Evolutionary conservation across 164 flowering plant species (phyloP).

Genomic region (Vitis rotundifolia): DNA sequence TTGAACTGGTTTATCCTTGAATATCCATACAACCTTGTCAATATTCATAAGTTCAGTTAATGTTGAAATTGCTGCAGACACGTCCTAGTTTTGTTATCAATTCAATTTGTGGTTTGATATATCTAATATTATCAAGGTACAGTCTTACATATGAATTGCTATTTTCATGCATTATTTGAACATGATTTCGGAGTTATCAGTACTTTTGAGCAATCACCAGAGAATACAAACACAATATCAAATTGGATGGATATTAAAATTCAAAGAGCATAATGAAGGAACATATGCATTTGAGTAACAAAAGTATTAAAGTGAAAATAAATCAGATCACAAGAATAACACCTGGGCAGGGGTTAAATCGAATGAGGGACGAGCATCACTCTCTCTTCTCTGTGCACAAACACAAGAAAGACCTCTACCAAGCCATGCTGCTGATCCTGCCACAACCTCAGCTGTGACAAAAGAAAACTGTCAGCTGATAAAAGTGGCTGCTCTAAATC

Average conservation of each 20-base stretch:
- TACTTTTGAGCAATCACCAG: too few species aligned
- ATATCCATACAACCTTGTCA: too few species aligned
- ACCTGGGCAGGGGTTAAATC: constrained; percentile 94
- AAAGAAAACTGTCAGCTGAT: constrained; percentile 20
- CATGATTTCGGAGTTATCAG: too few species aligned
- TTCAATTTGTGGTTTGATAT: too few species aligned
- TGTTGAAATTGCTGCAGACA: too few species aligned
- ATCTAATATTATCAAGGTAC: too few species aligned
- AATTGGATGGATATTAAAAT: not conserved
- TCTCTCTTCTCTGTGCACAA: constrained; percentile 94
- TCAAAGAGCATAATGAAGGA: not conserved
- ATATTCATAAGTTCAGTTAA: too few species aligned
- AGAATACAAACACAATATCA: not conserved
- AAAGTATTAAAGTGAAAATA: not conserved
- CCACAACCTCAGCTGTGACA: constrained; percentile 89
- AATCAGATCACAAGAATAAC: constrained; percentile 1
- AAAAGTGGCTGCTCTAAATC: constrained; percentile 13
- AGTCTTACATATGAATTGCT: too few species aligned
- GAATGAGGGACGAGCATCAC: constrained; percentile 86
- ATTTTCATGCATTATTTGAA: too few species aligned
- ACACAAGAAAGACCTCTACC: constrained; percentile 99
- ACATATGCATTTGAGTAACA: not conserved
- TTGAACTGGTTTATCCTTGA: too few species aligned
- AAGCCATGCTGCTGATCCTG: constrained; percentile 98
- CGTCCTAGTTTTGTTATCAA: too few species aligned